Base-by-base conservation (phyloP, 768 basidiomycete species). In the Candolleomyces aberdarensis region DNA sequence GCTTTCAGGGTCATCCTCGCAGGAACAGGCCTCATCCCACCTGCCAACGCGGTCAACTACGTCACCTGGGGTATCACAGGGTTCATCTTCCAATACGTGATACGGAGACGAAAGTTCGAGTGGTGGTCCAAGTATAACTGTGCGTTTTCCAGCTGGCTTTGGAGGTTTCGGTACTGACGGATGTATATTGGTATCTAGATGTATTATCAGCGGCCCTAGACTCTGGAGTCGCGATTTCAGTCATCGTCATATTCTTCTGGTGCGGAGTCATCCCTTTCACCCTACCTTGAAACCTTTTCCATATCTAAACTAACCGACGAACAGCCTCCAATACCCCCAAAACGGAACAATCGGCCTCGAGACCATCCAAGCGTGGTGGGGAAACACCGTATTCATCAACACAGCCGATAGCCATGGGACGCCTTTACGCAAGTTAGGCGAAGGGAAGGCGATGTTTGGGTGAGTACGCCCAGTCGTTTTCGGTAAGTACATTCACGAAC, bases 101-200 rank as follows among this genome's bases (percentile, higher is more conserved):
- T 88, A 63, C 79, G 87, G 32, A 75, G 83, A 55, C 80, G 76
- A 65, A 76, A 87, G 64, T 85, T 86, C 73, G 79, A 82, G 1
- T 87, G 86, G 86, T 87, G 86, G 86, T 75, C 78, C 17, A 87
- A 88, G 72, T 83, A 83, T 71, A 83, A 83, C 67, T 84, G 88
- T 63, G 84, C 36, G 36, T n/a, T n/a, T n/a, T n/a, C n/a, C n/a
- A n/a, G n/a, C n/a, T n/a, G n/a, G n/a, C n/a, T n/a, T n/a, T n/a
- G n/a, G n/a, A n/a, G n/a, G n/a, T n/a, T n/a, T n/a, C n/a, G n/a
- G n/a, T n/a, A n/a, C 26, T 26, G 26, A 26, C 26, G 26, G 26
- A 26, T 26, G 26, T 26, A 26, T 26, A 26, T 26, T 3, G n/a
- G n/a, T n/a, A 36, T 5, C 2, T 36, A 36, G 36, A 36, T 36